These are phyloP conservation scores for Capronia coronata DNA, from an alignment of 2,329 filamentous ascomycete genomes.

Conservation along the genomic window DNA sequence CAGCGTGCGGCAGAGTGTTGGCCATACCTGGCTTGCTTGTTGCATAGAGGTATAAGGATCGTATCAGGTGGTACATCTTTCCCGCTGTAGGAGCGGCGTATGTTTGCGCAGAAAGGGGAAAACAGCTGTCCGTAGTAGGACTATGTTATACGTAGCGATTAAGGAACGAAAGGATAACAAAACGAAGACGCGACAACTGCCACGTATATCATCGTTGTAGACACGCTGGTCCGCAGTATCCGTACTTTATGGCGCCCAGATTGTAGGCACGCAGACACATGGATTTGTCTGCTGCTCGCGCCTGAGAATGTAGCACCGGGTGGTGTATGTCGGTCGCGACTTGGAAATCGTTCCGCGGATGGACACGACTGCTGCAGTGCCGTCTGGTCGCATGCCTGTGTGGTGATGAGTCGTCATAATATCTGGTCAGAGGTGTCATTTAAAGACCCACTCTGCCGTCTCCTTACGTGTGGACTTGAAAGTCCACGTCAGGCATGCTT, in stretches of 20 bases:
- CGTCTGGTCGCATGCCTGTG: too few relatives aligned
- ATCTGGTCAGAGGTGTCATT: too few relatives aligned
- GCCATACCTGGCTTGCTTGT: constrained; percentile 86
- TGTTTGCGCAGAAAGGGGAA: neutral
- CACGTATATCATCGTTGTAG: constrained; percentile 20
- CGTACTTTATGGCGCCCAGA: neutral
- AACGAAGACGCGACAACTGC: constrained; percentile 6
- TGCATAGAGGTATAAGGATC: constrained; percentile 87
- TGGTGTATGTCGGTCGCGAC: too few relatives aligned
- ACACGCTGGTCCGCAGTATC: neutral
- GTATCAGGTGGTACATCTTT: constrained; percentile 88
- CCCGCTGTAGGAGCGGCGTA: neutral
- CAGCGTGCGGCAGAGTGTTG: neutral
- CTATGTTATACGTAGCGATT: neutral
- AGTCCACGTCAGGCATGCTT: too few relatives aligned
- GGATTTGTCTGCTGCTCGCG: too few relatives aligned
- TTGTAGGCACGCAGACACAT: too few relatives aligned
- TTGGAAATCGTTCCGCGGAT: too few relatives aligned
- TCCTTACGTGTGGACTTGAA: too few relatives aligned
- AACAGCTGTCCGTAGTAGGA: neutral
- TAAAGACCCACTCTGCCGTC: too few relatives aligned
- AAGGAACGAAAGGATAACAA: constrained; percentile 3
- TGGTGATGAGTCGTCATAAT: too few relatives aligned
- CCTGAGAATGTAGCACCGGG: too few relatives aligned
- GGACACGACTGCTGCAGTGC: too few relatives aligned